Evolutionary conservation across 345 rosid genomes (phyloP).

Genomic region (Clarkia xantiana): DNA sequence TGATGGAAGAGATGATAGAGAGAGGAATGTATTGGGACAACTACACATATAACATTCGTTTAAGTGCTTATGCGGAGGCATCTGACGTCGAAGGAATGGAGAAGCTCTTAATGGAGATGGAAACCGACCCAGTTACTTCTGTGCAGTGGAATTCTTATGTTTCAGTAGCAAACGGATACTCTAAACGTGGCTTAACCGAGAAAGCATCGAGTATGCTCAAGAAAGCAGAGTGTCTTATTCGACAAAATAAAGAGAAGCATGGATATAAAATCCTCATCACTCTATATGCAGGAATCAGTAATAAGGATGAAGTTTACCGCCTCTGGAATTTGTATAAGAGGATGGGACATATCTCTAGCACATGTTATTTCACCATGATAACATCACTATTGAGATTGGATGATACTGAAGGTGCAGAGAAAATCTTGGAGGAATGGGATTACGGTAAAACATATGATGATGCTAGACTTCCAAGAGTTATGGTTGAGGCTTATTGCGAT

Average conservation of each 20-base stretch:
- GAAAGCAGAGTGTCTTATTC: conserved; percentile 6
- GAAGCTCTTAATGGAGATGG: conserved; percentile 31
- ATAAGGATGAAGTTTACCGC: conserved; percentile 33
- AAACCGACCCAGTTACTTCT: conserved; percentile 18
- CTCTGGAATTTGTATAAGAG: conserved; percentile 40
- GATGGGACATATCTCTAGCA: conserved; percentile 19
- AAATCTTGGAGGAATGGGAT: conserved; percentile 47
- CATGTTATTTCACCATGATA: conserved; percentile 33
- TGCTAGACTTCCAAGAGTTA: conserved; percentile 23
- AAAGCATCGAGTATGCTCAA: conserved; percentile 13
- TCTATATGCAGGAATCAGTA: conserved; percentile 28
- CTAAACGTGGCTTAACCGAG: conserved; percentile 31
- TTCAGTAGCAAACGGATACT: conserved; percentile 28
- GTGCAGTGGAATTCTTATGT: conserved; percentile 37
- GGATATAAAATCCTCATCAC: conserved; percentile 34
- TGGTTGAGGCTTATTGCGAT: conserved; percentile 34
- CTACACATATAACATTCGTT: conserved; percentile 24
- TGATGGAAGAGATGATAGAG: conserved; percentile 46
- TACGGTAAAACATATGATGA: conserved; percentile 19
- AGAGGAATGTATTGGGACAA: conserved; percentile 18
- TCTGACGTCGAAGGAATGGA: conserved; percentile 40
- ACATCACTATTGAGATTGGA: conserved; percentile 39
- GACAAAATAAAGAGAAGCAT: conserved; percentile 5
- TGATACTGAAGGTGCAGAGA: conserved; percentile 40
- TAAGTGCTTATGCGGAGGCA: conserved; percentile 36